A percentile compares a stretch with the other conserved stretches of the same genome.
Conservation (phyloP, 768 basidiomycete species). For the Pisolithus microcarpus region DNA sequence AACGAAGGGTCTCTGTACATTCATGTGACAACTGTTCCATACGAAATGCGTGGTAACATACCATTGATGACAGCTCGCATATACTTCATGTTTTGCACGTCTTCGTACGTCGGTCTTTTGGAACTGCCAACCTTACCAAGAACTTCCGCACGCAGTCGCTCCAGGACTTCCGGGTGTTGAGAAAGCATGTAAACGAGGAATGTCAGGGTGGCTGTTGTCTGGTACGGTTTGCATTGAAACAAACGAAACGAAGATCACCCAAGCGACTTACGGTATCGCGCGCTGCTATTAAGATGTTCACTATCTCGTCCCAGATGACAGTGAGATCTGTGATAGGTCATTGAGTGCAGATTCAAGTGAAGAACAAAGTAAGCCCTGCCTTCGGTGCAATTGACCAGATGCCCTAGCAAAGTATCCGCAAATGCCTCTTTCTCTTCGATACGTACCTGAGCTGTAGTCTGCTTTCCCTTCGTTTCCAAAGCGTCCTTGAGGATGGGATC, state of each 20-base stretch:
- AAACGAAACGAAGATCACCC: neutral
- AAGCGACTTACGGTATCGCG: constrained; percentile 24
- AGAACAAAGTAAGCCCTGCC: constrained; percentile 6
- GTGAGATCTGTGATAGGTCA: constrained; percentile 16
- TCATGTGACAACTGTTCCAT: neutral
- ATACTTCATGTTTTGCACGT: constrained; percentile 34
- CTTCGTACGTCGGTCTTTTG: constrained; percentile 23
- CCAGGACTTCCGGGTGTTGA: constrained; percentile 21
- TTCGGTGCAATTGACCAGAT: constrained; percentile 24
- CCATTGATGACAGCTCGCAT: constrained; percentile 33
- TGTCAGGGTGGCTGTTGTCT: constrained; percentile 27
- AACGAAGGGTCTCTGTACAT: constrained; percentile 25
- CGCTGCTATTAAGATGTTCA: constrained; percentile 33
- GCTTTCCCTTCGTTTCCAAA: constrained; percentile 30
- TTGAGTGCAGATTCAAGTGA: neutral
- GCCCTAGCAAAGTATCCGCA: constrained; percentile 26
- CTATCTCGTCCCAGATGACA: constrained; percentile 28
- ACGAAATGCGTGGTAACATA: constrained; percentile 4
- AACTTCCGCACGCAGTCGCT: constrained; percentile 27
- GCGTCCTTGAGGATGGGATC: constrained; percentile 47
- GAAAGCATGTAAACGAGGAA: constrained; percentile 24
- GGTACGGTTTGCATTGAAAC: neutral
- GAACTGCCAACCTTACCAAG: constrained; percentile 20
- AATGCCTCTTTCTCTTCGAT: constrained; percentile 5
- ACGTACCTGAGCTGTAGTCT: constrained; percentile 6